Conservation (phyloP, 2,329 filamentous ascomycete genomes). For the Tolypocladium tropicale region DNA sequence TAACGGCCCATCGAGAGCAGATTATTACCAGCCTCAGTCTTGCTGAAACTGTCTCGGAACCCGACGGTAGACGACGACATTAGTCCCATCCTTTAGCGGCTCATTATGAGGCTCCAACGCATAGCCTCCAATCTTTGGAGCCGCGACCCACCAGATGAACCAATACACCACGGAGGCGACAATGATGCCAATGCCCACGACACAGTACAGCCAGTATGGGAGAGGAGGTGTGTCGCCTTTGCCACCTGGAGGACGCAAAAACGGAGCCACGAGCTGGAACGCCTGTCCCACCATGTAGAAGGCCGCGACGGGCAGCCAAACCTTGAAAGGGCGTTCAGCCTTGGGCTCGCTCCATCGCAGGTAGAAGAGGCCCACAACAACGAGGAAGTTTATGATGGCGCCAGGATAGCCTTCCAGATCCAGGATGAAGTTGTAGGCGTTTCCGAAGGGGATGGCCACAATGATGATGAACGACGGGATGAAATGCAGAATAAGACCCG, state of each 20-base stretch:
- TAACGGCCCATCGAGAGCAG: neutral
- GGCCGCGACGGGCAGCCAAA: neutral
- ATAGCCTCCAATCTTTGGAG: neutral
- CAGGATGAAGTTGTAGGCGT: slow-evolving; percentile 59
- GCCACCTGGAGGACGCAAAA: neutral
- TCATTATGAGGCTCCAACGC: neutral
- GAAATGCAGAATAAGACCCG: slow-evolving; percentile 15
- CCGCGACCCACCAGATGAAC: neutral
- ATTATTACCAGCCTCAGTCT: neutral
- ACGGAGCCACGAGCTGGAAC: neutral
- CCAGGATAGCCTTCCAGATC: slow-evolving; percentile 25
- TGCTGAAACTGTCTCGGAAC: neutral
- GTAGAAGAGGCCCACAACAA: neutral
- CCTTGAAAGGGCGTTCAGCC: neutral
- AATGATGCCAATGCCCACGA: neutral
- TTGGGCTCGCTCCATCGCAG: neutral
- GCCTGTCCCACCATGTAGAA: neutral
- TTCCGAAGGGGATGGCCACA: slow-evolving; percentile 54
- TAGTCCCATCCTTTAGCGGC: neutral
- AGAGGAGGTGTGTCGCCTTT: neutral
- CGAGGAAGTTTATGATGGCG: neutral
- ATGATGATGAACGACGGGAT: slow-evolving; percentile 43
- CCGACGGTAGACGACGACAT: neutral
- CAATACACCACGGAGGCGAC: neutral
- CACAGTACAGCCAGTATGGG: neutral